Conservation (phyloP, 2,329 filamentous ascomycete species). For the Pestalotiopsis sp. region DNA sequence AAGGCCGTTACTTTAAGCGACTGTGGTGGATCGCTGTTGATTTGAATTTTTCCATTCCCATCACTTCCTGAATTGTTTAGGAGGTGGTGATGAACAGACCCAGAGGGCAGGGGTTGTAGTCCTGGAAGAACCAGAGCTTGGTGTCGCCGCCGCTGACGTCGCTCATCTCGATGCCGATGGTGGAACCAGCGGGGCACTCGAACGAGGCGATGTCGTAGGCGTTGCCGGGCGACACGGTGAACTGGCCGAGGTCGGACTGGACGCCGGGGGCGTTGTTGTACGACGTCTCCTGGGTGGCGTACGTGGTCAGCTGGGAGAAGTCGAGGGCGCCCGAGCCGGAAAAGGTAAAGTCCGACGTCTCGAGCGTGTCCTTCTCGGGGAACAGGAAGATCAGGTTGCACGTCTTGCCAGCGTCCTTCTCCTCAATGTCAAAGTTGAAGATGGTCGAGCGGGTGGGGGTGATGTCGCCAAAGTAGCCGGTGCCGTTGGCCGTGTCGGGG, state of each 20-base stretch:
- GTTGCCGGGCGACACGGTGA: constrained; percentile 53
- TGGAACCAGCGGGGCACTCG: constrained; percentile 54
- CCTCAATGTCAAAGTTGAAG: constrained; percentile 72
- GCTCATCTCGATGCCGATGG: constrained; percentile 52
- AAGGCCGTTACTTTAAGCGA: not conserved
- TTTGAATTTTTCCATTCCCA: too few relatives aligned
- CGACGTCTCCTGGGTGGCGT: constrained; percentile 52
- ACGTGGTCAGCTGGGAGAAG: constrained; percentile 50
- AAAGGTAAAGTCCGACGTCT: constrained; percentile 58
- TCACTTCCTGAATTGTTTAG: constrained; percentile 14
- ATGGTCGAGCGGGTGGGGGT: constrained; percentile 57
- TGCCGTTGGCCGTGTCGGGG: constrained; percentile 55
- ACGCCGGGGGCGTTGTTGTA: constrained; percentile 54
- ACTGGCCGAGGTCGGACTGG: constrained; percentile 43
- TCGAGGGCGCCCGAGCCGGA: constrained; percentile 51
- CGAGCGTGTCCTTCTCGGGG: constrained; percentile 55
- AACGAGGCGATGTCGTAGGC: constrained; percentile 56
- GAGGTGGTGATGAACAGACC: constrained; percentile 41
- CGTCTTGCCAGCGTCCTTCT: constrained; percentile 56
- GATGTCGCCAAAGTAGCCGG: constrained; percentile 57
- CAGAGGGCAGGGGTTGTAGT: constrained; percentile 56
- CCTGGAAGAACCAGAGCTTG: constrained; percentile 63
- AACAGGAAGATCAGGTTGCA: constrained; percentile 69
- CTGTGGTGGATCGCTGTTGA: not conserved
- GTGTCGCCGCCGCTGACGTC: constrained; percentile 46